phyloP scores from a whole-genome alignment of 305 asterid species.

The Salvia sclarea region DNA sequence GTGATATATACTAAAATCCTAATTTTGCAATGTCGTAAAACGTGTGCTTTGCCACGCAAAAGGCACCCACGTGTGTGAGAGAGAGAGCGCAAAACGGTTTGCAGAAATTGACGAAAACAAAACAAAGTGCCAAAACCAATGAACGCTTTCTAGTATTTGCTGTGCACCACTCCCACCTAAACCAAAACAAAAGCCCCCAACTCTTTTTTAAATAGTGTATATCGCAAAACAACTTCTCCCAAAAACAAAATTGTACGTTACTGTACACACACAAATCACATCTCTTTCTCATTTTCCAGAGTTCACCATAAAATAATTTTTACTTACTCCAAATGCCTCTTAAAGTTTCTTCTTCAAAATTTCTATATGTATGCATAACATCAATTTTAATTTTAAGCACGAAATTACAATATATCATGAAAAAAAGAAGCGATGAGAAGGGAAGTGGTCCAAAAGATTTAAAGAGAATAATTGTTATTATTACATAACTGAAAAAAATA shows the following conservation, averaged over 20 bases:
- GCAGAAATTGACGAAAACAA: slow-evolving; percentile 27
- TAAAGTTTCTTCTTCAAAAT: no score
- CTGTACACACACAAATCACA: slow-evolving; percentile 16
- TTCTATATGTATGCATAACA: background rate
- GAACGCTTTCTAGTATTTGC: slow-evolving; percentile 28
- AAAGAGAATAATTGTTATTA: background rate
- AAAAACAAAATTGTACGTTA: slow-evolving; percentile 20
- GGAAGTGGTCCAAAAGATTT: background rate
- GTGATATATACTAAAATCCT: background rate
- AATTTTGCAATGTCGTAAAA: background rate
- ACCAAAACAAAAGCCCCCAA: background rate
- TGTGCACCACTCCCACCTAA: slow-evolving; percentile 28
- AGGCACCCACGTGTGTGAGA: slow-evolving; percentile 24
- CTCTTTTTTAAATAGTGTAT: background rate
- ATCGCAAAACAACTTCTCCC: slow-evolving; percentile 15
- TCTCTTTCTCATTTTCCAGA: background rate
- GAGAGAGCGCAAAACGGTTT: slow-evolving; percentile 31
- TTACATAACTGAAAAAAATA: background rate
- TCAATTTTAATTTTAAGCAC: background rate
- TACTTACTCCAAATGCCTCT: background rate
- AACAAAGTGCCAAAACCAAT: slow-evolving; percentile 28
- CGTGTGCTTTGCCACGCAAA: slow-evolving; percentile 21
- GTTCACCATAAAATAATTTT: background rate
- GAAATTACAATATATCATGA: no score
- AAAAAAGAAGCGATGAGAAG: background rate